These are phyloP conservation scores for Tephrocybe rancida DNA, from an alignment of 768 basidiomycete species.

Conservation along the genomic window DNA sequence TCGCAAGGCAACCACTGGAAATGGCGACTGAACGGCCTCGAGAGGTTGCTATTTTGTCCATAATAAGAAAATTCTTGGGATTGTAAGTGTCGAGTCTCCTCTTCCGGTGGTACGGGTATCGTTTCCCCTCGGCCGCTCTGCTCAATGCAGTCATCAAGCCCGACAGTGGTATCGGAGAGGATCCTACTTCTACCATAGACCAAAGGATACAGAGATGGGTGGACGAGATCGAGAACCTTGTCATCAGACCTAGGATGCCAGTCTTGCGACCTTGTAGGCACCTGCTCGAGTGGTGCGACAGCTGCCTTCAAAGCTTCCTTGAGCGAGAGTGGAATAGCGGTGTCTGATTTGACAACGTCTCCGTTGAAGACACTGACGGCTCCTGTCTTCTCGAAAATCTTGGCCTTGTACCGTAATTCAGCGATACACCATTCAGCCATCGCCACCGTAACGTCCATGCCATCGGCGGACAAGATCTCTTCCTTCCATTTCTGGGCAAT, in stretches of 20 bases:
- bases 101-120: slow-evolving; percentile 9
- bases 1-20: slow-evolving; percentile 29
- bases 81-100: background rate
- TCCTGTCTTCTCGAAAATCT: slow-evolving; percentile 8
- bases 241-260: slow-evolving; percentile 44
- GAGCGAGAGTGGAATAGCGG: slow-evolving; percentile 21
- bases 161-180: slow-evolving; percentile 4
- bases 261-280: slow-evolving; percentile 32
- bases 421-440: slow-evolving; percentile 19
- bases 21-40: background rate
- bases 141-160: slow-evolving; percentile 15
- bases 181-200: slow-evolving; percentile 30
- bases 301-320: slow-evolving; percentile 19
- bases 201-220: slow-evolving; percentile 40
- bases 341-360: slow-evolving; percentile 27
- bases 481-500: slow-evolving; percentile 11
- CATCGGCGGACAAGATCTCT: slow-evolving; percentile 2
- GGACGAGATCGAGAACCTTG: slow-evolving; percentile 43
- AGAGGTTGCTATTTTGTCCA: background rate
- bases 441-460: slow-evolving; percentile 6
- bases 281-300: slow-evolving; percentile 29
- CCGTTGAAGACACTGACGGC: slow-evolving; percentile 16
- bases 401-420: slow-evolving; percentile 18
- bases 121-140: slow-evolving; percentile 17
- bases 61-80: no score